Conservation (phyloP, 2,329 filamentous ascomycete genomes). For the Aphanoascus verrucosus region DNA sequence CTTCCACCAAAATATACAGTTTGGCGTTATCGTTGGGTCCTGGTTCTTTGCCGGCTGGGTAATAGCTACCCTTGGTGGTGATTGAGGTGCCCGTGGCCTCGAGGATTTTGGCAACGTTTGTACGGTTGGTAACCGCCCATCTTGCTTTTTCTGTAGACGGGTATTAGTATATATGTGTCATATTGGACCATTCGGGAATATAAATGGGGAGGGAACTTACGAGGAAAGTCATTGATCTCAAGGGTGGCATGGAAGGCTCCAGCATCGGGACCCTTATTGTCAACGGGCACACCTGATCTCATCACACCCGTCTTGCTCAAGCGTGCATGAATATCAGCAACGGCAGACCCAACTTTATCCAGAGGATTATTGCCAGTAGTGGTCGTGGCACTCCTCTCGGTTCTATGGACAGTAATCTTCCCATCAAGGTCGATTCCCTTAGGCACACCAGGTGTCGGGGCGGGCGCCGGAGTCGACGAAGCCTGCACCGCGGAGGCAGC, state of each 20-base stretch:
- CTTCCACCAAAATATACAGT: constrained; percentile 93
- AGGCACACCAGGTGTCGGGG: constrained; percentile 36
- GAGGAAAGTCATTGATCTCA: constrained; percentile 98
- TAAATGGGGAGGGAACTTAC: constrained; percentile 30
- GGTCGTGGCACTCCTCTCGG: constrained; percentile 43
- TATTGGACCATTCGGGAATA: background rate
- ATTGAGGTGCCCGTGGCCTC: constrained; percentile 92
- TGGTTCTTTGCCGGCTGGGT: constrained; percentile 69
- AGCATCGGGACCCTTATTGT: constrained; percentile 96
- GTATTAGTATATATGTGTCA: constrained; percentile 12
- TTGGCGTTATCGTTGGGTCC: constrained; percentile 70
- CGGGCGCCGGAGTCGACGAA: constrained; percentile 40
- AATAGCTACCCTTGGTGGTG: constrained; percentile 92
- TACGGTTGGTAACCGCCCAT: constrained; percentile 97
- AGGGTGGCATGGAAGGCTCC: constrained; percentile 93
- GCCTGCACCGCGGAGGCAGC: constrained; percentile 56
- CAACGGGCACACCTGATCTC: constrained; percentile 83
- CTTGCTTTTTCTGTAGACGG: constrained; percentile 63
- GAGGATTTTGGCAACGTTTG: constrained; percentile 95
- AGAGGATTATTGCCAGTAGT: constrained; percentile 51
- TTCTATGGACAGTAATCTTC: constrained; percentile 63
- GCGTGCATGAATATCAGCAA: constrained; percentile 80
- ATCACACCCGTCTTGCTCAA: constrained; percentile 82
- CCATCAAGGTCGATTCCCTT: constrained; percentile 53
- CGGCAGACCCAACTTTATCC: constrained; percentile 81